Evolutionary conservation across 2,329 filamentous ascomycete species (phyloP), one percentile per base, ranked within the genome.

Genomic region (Rutstroemia sp.): DNA sequence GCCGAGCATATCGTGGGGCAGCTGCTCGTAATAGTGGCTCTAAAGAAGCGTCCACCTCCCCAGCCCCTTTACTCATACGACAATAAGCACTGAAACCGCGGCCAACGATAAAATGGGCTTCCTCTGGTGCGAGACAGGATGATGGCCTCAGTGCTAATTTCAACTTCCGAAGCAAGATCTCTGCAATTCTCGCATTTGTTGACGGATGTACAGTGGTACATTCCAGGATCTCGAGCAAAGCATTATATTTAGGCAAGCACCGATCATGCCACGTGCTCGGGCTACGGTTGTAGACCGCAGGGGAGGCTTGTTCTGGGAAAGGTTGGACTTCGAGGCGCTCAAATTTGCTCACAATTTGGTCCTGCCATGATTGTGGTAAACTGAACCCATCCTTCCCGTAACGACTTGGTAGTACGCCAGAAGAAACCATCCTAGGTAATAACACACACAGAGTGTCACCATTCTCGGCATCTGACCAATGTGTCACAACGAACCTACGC

Each of bases 81-180:
- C 89, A 76, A 63, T 91, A 89, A 4, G 86, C 81, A 57, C 81
- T 82, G 65, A 94, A 89, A 0, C 88, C 89, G 62, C 84, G 84
- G 9, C 87, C 88, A 57, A 86, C 78, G 50, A 89, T 87, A 62
- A 94, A 90, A 38, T 82, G 78, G n/a, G 83, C 80, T 66, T 86
- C 80, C 60, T 86, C 79, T 3, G 80, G 82, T 2, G 78, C 76
- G 51, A 83, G 71, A 10, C 78, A 76, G 5, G 79, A 79, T 1
- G 81, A 82, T 7, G 83, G 82, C 19, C 81, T 75, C 46, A 89
- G 72, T 0, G 85, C 83, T 23, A 85, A 76, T 63, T 83, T 82
- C 41, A 89, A 70, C 65, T 88, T 88, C 55, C 79, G 76, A 38
- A 87, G 76, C 21, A 90, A 71, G 34, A 85, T 76, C 63, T 86